Percentiles rank a stretch among this genome's conserved stretches.
Conservation (phyloP, 2,329 filamentous ascomycete species). For the Metarhizium humberi region DNA sequence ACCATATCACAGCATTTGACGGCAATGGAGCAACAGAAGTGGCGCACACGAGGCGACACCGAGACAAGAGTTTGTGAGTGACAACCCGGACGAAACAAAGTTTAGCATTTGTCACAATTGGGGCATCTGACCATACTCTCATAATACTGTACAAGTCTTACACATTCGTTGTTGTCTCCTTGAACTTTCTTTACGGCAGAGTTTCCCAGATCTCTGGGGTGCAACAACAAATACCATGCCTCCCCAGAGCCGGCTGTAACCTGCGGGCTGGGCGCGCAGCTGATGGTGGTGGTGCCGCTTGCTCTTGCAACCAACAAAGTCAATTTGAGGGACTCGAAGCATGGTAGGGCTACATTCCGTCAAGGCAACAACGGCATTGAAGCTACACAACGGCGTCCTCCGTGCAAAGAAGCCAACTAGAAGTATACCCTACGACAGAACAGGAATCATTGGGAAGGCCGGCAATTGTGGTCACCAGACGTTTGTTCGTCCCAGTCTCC, state of each 20-base stretch:
- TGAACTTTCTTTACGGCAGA: background rate
- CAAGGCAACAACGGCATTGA: too few relatives aligned
- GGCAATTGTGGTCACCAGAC: too few relatives aligned
- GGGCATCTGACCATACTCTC: background rate
- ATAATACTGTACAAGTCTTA: background rate
- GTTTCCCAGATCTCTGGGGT: background rate
- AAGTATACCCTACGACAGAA: too few relatives aligned
- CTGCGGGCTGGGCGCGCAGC: too few relatives aligned
- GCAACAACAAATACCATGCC: background rate
- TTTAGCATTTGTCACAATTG: background rate
- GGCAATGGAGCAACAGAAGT: background rate
- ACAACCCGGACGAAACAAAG: background rate
- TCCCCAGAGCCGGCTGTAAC: too few relatives aligned
- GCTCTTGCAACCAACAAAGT: too few relatives aligned
- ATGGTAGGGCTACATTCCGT: too few relatives aligned
- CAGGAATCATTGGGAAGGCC: too few relatives aligned
- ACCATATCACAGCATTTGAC: background rate
- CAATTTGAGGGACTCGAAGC: too few relatives aligned
- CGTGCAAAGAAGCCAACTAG: too few relatives aligned
- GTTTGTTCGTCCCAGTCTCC: background rate
- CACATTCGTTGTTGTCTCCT: background rate
- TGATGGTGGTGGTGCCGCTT: too few relatives aligned
- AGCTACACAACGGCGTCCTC: too few relatives aligned
- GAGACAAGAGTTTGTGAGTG: background rate
- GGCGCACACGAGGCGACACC: background rate